Percentiles rank a stretch among this genome's conserved stretches.
These are phyloP conservation scores for Jamesozyma jinghongensis DNA, from an alignment of 805 yeast genomes.

Conservation along the genomic window DNA sequence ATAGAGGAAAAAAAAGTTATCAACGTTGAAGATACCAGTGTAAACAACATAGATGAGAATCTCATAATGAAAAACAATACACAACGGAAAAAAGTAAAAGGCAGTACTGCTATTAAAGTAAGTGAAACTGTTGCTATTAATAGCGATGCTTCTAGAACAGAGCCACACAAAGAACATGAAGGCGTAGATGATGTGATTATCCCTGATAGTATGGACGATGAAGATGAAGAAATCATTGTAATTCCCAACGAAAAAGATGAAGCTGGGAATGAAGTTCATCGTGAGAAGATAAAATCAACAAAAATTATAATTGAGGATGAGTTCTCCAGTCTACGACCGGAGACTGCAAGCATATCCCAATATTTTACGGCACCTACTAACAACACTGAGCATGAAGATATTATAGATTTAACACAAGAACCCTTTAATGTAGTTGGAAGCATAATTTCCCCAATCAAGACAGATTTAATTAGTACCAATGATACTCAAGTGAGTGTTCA, in stretches of 20 bases:
- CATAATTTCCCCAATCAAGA: conserved; percentile 24
- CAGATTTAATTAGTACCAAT: neutral
- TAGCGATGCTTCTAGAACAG: too few relatives aligned
- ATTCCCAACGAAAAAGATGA: conserved; percentile 7
- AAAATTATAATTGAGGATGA: neutral
- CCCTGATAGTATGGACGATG: conserved; percentile 7
- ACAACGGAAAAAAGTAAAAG: too few relatives aligned
- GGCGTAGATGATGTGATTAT: conserved; percentile 1
- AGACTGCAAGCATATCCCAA: neutral
- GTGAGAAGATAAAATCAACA: neutral
- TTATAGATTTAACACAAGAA: conserved; percentile 24
- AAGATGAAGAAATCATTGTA: conserved; percentile 1
- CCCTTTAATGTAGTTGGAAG: conserved; percentile 24
- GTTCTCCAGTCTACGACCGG: neutral
- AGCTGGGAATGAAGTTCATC: neutral
- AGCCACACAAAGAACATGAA: too few relatives aligned
- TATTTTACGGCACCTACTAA: neutral
- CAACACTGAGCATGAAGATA: conserved; percentile 5
- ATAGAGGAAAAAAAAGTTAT: too few relatives aligned
- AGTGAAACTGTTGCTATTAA: too few relatives aligned
- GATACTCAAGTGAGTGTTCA: conserved; percentile 11
- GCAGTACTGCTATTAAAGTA: too few relatives aligned
- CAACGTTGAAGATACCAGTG: too few relatives aligned
- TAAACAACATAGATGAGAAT: too few relatives aligned
- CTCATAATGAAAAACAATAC: too few relatives aligned